phyloP scores from a whole-genome alignment of 352 stramenopile genomes.

The Stephanocyclus meneghinianus region DNA sequence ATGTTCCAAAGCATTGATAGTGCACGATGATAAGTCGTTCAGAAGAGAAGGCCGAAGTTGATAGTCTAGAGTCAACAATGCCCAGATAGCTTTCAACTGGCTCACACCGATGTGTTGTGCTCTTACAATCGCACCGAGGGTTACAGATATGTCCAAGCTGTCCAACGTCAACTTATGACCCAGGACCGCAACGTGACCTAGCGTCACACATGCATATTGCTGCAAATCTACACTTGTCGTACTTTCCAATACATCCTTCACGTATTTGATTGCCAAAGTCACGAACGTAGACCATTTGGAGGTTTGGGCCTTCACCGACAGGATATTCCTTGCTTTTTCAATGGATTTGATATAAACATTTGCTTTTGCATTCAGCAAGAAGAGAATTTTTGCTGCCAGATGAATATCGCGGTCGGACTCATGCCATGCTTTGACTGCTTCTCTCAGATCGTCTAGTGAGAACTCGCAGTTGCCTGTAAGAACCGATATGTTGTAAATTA shows the following conservation, averaged over 20 bases:
- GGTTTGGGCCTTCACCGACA: no score
- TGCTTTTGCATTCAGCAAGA: conserved; percentile 1
- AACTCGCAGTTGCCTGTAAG: not conserved
- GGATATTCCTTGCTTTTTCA: not conserved
- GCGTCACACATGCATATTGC: conserved; percentile 12
- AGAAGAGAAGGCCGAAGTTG: not conserved
- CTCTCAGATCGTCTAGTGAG: conserved; percentile 7
- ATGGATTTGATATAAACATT: not conserved
- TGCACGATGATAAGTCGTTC: conserved; percentile 1
- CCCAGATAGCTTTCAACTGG: conserved; percentile 21
- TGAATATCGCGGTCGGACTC: not conserved
- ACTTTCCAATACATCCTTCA: not conserved
- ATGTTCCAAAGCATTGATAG: conserved; percentile 11
- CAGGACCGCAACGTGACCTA: conserved; percentile 9
- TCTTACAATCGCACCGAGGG: not conserved
- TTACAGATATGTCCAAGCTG: conserved; percentile 1
- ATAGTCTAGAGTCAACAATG: conserved; percentile 15
- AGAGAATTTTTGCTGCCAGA: conserved; percentile 19
- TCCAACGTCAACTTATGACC: not conserved
- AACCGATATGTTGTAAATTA: conserved; percentile 22
- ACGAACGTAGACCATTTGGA: not conserved
- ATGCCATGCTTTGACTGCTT: not conserved
- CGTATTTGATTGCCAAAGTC: conserved; percentile 6
- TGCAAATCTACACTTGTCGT: not conserved
- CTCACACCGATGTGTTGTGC: not conserved